Conservation (phyloP, 495 filamentous ascomycete species). For the Trichoderma virens region DNA sequence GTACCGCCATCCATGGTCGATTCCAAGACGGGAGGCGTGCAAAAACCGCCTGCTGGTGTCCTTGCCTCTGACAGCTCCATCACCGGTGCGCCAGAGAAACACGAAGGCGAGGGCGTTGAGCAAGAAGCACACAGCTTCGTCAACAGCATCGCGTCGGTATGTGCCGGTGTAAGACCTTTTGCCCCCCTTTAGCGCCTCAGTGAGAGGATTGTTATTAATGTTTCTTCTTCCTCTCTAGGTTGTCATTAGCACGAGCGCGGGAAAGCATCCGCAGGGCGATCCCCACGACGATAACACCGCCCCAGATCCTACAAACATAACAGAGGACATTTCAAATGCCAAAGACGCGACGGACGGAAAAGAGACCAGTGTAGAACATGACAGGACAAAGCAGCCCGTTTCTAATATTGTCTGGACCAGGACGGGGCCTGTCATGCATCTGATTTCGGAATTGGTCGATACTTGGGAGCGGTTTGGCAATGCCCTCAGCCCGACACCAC, state of each 20-base stretch:
- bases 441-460: conserved; percentile 64
- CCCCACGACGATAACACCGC: conserved; percentile 38
- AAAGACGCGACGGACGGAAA: conserved; percentile 45
- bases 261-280: conserved; percentile 56
- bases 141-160: conserved; percentile 56
- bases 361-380: conserved; percentile 43
- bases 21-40: conserved; percentile 52
- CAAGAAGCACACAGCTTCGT: conserved; percentile 78
- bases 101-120: conserved; percentile 82
- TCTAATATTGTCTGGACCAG: conserved; percentile 69
- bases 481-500: conserved; percentile 67
- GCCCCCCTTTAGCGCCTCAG: neutral
- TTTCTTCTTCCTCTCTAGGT: conserved; percentile 22
- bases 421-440: conserved; percentile 70
- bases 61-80: conserved; percentile 70
- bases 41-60: conserved; percentile 62
- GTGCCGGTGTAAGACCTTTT: neutral
- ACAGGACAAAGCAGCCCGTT: conserved; percentile 82
- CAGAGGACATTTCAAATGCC: conserved; percentile 47
- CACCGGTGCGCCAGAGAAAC: conserved; percentile 75
- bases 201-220: neutral
- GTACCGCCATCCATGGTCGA: conserved; percentile 60
- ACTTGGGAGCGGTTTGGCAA: conserved; percentile 76
- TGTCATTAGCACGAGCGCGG: conserved; percentile 66
- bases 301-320: conserved; percentile 55